Evolutionary conservation across 805 yeast species (phyloP).

Genomic region (Candida peoriensis): DNA sequence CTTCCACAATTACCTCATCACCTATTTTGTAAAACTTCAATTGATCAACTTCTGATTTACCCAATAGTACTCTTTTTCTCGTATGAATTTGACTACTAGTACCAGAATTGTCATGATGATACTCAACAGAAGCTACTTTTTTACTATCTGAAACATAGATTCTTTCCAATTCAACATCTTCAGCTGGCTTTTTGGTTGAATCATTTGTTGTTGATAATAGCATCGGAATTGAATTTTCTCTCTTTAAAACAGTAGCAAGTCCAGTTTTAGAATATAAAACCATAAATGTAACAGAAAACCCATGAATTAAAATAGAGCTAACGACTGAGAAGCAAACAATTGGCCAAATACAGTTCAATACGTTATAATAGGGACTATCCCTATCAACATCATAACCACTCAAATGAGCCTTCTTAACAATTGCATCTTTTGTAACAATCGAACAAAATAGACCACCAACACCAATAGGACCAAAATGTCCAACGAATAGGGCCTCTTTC

Average conservation of each 20-base stretch:
- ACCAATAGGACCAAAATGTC: conserved; percentile 94
- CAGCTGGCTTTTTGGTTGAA: too few species aligned
- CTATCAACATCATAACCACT: conserved; percentile 39
- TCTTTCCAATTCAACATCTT: background rate
- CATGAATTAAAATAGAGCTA: conserved; percentile 81
- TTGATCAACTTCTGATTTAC: conserved; percentile 7
- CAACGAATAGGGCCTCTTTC: conserved; percentile 91
- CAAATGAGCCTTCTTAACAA: conserved; percentile 51
- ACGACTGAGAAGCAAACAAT: conserved; percentile 72
- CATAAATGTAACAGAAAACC: conserved; percentile 75
- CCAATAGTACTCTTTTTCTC: conserved; percentile 4
- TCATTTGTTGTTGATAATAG: too few species aligned
- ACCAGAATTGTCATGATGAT: too few species aligned
- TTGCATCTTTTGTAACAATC: conserved; percentile 57
- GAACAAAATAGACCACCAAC: conserved; percentile 88
- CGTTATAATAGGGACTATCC: conserved; percentile 47
- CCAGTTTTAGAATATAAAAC: background rate
- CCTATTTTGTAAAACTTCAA: conserved; percentile 14
- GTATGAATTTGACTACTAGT: background rate
- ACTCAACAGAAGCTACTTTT: too few species aligned
- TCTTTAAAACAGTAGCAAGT: background rate
- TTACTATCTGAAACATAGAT: too few species aligned
- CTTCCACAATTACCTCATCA: conserved; percentile 12
- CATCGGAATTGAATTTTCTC: background rate
- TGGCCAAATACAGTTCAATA: conserved; percentile 73